Evolutionary conservation across 306 rosid genomes (phyloP).

Genomic region (Acacia acuminata): DNA sequence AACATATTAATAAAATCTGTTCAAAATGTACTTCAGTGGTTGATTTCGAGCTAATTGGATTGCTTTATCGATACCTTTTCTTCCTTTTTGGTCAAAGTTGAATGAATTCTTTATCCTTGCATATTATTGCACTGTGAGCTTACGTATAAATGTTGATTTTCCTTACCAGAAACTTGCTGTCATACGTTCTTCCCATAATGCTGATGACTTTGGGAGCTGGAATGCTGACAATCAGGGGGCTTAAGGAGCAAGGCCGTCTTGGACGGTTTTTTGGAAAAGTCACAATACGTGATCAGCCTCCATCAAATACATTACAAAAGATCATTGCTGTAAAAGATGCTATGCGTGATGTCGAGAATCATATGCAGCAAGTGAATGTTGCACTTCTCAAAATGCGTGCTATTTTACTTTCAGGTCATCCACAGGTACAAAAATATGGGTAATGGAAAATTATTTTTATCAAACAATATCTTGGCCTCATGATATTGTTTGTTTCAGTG

Average conservation of each 20-base stretch:
- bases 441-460: constrained; percentile 22
- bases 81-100: neutral
- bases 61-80: constrained; percentile 9
- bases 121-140: constrained; percentile 19
- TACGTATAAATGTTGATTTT: constrained; percentile 36
- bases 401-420: constrained; percentile 82
- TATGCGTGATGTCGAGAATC: constrained; percentile 81
- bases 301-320: constrained; percentile 94
- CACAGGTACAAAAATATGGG: constrained; percentile 63
- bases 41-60: neutral
- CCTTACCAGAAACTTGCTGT: constrained; percentile 74
- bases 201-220: constrained; percentile 70
- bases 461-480: constrained; percentile 10
- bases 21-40: constrained; percentile 5
- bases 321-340: constrained; percentile 93
- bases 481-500: neutral
- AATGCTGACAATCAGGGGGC: constrained; percentile 82
- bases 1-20: neutral
- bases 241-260: constrained; percentile 96
- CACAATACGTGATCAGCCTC: constrained; percentile 86
- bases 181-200: constrained; percentile 68
- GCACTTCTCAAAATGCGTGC: constrained; percentile 78
- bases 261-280: constrained; percentile 85
- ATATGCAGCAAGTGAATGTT: constrained; percentile 77
- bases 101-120: neutral